phyloP scores from a whole-genome alignment of 148 eudicot species.

The Rhododendron williamsianum region DNA sequence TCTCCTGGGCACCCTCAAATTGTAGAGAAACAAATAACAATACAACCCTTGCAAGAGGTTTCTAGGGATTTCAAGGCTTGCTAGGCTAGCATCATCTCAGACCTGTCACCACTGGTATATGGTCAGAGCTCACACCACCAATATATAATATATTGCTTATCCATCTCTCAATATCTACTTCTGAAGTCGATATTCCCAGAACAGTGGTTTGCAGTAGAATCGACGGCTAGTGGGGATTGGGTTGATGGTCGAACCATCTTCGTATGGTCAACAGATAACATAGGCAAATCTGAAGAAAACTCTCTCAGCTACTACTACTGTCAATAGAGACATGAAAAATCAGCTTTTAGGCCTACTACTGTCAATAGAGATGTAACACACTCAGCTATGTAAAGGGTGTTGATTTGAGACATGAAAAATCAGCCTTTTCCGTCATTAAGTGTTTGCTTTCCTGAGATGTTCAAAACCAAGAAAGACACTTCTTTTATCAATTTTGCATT shows the following conservation, averaged over 20 bases:
- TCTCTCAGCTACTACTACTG: too few relatives aligned
- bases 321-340: too few relatives aligned
- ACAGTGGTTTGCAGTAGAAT: background rate
- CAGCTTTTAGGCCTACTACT: constrained; percentile 71
- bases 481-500: background rate
- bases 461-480: background rate
- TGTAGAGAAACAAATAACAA: background rate
- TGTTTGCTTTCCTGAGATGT: background rate
- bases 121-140: background rate
- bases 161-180: background rate
- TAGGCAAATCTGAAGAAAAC: too few relatives aligned
- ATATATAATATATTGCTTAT: background rate
- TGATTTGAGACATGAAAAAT: background rate
- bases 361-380: constrained; percentile 28
- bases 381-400: constrained; percentile 29
- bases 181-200: background rate
- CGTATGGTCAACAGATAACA: background rate
- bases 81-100: background rate
- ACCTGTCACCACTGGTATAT: background rate
- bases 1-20: background rate
- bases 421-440: background rate
- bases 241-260: background rate
- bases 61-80: background rate
- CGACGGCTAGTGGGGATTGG: background rate
- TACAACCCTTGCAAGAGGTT: background rate